Percentiles rank a stretch among this genome's conserved stretches.
These are phyloP conservation scores for Trichosporon ovoides DNA, from an alignment of 1,284 basidiomycete genomes.

Conservation along the genomic window DNA sequence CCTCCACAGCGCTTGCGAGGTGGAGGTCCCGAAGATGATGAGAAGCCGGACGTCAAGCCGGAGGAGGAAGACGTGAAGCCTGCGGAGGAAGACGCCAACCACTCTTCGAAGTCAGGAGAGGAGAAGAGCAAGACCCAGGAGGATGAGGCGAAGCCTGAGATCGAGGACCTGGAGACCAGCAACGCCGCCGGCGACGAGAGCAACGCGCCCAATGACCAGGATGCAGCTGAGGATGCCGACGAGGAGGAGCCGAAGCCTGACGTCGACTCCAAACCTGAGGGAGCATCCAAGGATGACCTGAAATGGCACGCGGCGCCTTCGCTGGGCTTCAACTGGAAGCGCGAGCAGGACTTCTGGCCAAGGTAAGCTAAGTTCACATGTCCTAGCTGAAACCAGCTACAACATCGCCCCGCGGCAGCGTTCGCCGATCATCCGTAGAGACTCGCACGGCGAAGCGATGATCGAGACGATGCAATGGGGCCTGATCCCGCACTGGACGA, in stretches of 20 bases:
- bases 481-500: constrained; percentile 76
- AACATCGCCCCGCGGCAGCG: constrained; percentile 44
- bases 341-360: constrained; percentile 34
- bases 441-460: constrained; percentile 48
- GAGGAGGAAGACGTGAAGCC: not conserved
- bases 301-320: not conserved
- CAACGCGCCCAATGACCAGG: not conserved
- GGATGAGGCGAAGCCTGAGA: no score
- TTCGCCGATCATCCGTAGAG: constrained; percentile 36
- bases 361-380: constrained; percentile 22
- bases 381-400: constrained; percentile 29
- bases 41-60: not conserved
- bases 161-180: not conserved
- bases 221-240: not conserved
- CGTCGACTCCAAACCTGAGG: constrained; percentile 15
- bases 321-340: constrained; percentile 32
- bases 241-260: not conserved
- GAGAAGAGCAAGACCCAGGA: not conserved
- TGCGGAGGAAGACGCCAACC: not conserved
- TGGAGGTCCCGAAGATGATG: constrained; percentile 10
- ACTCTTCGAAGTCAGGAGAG: not conserved
- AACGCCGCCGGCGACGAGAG: not conserved
- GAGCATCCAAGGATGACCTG: constrained; percentile 16
- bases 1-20: constrained; percentile 12
- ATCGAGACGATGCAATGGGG: constrained; percentile 67